Conservation (phyloP, 2,329 filamentous ascomycete genomes). For the Ascocoryne sarcoides region DNA sequence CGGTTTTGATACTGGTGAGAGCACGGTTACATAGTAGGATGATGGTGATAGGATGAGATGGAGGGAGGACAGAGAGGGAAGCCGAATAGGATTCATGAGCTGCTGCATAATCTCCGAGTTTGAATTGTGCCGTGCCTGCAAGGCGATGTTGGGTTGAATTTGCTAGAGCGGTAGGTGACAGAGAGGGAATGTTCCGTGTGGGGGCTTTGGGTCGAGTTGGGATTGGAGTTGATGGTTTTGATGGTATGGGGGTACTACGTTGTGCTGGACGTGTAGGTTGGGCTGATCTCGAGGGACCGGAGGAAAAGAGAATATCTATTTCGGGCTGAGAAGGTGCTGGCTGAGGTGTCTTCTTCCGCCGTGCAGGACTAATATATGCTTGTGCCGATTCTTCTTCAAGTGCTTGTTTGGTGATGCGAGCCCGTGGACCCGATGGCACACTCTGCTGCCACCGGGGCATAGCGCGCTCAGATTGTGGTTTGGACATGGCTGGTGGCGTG, state of each 20-base stretch:
- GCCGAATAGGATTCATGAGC: slow-evolving; percentile 77
- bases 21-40: slow-evolving; percentile 88
- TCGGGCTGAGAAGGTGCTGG: slow-evolving; percentile 44
- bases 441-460: slow-evolving; percentile 53
- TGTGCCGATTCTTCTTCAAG: slow-evolving; percentile 74
- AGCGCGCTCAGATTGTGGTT: slow-evolving; percentile 34
- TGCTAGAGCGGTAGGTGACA: slow-evolving; percentile 61
- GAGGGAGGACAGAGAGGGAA: slow-evolving; percentile 66
- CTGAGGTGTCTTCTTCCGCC: slow-evolving; percentile 58
- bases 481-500: slow-evolving; percentile 41
- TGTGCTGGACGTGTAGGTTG: not conserved
- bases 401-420: slow-evolving; percentile 61
- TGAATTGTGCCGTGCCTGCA: slow-evolving; percentile 82
- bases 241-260: slow-evolving; percentile 32
- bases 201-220: slow-evolving; percentile 38
- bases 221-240: slow-evolving; percentile 36
- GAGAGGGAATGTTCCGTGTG: slow-evolving; percentile 46
- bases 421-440: slow-evolving; percentile 38
- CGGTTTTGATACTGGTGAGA: slow-evolving; percentile 82
- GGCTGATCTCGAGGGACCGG: slow-evolving; percentile 23
- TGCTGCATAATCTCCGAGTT: slow-evolving; percentile 82
- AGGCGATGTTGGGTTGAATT: slow-evolving; percentile 71
- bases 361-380: slow-evolving; percentile 78
- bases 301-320: slow-evolving; percentile 46
- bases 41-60: slow-evolving; percentile 73